Percentiles rank a stretch among this genome's conserved stretches.
Evolutionary conservation across 2,329 filamentous ascomycete genomes (phyloP).

Genomic region (Apiospora hydei): DNA sequence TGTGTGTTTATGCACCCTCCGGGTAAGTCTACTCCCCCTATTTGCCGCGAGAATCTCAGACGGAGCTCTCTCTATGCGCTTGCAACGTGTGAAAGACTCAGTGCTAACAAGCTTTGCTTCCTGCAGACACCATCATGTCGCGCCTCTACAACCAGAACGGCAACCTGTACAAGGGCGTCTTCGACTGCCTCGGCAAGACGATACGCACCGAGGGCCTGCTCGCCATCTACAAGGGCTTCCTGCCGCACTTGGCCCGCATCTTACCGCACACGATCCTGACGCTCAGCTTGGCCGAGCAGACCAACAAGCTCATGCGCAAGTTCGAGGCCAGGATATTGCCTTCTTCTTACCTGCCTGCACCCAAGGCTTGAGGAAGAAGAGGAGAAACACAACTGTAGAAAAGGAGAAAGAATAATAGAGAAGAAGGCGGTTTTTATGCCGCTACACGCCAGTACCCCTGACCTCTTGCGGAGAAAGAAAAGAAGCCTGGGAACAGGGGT

Average conservation of each 20-base stretch:
- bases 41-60: not conserved
- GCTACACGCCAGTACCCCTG: too few species aligned
- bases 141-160: conserved; percentile 99
- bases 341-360: conserved; percentile 39
- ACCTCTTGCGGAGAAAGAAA: too few species aligned
- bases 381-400: not conserved
- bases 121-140: conserved; percentile 91
- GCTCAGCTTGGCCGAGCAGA: conserved; percentile 92
- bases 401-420: not conserved
- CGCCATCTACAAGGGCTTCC: conserved; percentile 97
- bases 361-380: conserved; percentile 34
- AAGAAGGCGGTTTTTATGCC: not conserved
- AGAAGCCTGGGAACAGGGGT: not conserved
- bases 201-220: conserved; percentile 89
- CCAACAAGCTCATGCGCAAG: conserved; percentile 87
- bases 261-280: conserved; percentile 95
- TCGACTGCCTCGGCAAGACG: conserved; percentile 92
- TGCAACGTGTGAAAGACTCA: not conserved
- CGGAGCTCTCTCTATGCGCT: not conserved
- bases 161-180: conserved; percentile 91
- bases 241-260: conserved; percentile 92
- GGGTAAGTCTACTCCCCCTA: conserved; percentile 57
- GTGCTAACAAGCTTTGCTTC: conserved; percentile 22
- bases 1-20: conserved; percentile 98
- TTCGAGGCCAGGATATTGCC: conserved; percentile 70